Evolutionary conservation across 441 rosid species (phyloP), one percentile per base, ranked within the genome.

Genomic region (Populus trichocarpa): DNA sequence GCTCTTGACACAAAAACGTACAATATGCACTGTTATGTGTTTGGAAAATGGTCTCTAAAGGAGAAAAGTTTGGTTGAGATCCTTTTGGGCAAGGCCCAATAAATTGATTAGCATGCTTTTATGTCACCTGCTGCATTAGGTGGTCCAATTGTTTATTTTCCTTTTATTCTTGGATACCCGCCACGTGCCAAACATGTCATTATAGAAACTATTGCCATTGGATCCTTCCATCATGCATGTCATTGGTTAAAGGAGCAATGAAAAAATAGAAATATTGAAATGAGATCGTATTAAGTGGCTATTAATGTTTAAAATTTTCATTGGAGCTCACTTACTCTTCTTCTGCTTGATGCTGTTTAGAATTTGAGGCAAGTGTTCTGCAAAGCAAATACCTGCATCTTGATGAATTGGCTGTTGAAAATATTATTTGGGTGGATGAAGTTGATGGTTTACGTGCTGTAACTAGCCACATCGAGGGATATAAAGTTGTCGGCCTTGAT

Each of bases 401-500:
- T 25, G 81, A 81, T 26, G 99, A 94, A 80, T 83, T 96, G 79
- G 80, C 74, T 77, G 86, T 86, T 69, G 90, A 93, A 83, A 88
- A 86, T 70, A 76, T 92, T 77, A 78, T 81, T 61, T 96, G 97
- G 98, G 93, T 96, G 79, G 99, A 91, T 75, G 92, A 82, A 75
- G 92, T 83, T 67, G 84, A 84, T 78, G 81, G 87, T 75, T 85
- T 96, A 84, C 50, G 35, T 72, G 67, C 73, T 30, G 98, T 96
- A 30, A 86, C 91, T 42, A 75, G 82, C 77, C 76, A 79, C 74
- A 89, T 96, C 69, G 91, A 92, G 85, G 89, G 71, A 78, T 87
- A 91, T 84, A 96, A 86, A 86, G 92, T 96, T 28, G 86, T 90
- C 40, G 99, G 98, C 30, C 14, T 94, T 82, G 99, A 96, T 84